A percentile compares a stretch with the other conserved stretches of the same genome.
Evolutionary conservation across 352 stramenopile genomes (phyloP).

Genomic region (Heterotrichella gracilis): DNA sequence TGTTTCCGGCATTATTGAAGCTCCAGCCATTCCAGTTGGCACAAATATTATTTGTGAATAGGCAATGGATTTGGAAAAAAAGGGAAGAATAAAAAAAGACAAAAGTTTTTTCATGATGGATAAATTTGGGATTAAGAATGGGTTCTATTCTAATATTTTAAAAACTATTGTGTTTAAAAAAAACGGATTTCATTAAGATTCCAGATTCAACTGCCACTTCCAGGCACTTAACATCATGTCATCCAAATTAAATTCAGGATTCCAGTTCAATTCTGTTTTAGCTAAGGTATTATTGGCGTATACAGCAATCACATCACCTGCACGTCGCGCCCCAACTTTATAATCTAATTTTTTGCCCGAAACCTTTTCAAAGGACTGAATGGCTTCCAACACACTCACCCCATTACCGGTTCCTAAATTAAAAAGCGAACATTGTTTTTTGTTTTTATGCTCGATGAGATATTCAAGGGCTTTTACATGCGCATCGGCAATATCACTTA

Average conservation of each 20-base stretch:
- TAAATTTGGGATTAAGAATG: too few relatives aligned
- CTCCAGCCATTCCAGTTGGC: too few relatives aligned
- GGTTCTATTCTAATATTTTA: too few relatives aligned
- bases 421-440: not conserved
- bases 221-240: not conserved
- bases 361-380: not conserved
- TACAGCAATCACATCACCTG: not conserved
- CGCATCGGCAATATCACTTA: not conserved
- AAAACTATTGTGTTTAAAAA: too few relatives aligned
- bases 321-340: not conserved
- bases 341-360: not conserved
- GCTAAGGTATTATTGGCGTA: not conserved
- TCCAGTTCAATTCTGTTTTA: not conserved
- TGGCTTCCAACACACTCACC: not conserved
- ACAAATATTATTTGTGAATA: too few relatives aligned
- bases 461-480: not conserved
- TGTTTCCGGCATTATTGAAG: too few relatives aligned
- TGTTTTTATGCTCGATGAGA: not conserved
- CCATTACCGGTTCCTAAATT: not conserved
- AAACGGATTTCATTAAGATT: too few relatives aligned
- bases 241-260: not conserved
- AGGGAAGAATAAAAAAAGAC: too few relatives aligned
- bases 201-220: slow-evolving; percentile 1
- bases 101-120: too few relatives aligned
- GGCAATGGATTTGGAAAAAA: too few relatives aligned